These are phyloP conservation scores for Isabelozyma gotoi DNA, from an alignment of 805 yeast species.

Conservation along the genomic window DNA sequence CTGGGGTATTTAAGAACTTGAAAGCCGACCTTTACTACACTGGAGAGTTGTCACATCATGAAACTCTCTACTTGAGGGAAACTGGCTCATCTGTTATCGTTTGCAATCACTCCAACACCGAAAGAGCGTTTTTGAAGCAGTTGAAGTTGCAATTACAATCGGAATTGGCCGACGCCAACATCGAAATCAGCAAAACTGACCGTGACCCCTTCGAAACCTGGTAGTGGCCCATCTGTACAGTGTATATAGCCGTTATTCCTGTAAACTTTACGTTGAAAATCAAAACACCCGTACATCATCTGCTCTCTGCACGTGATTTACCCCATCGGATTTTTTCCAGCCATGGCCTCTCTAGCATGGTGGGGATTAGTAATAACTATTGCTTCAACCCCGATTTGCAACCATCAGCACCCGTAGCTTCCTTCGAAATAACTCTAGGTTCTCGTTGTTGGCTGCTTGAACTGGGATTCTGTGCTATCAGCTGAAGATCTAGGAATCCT, in stretches of 20 bases:
- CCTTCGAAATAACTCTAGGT: no score
- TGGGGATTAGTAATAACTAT: no score
- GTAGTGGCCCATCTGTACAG: constrained; percentile 9
- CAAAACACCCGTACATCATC: background rate
- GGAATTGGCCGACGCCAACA: constrained; percentile 44
- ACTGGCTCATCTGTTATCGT: constrained; percentile 68
- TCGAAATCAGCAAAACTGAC: constrained; percentile 57
- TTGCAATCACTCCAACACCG: constrained; percentile 91
- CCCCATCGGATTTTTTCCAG: no score
- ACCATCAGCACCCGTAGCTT: no score
- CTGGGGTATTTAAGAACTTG: constrained; percentile 64
- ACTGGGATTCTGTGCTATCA: background rate
- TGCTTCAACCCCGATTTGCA: no score
- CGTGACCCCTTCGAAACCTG: constrained; percentile 56
- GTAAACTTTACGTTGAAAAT: background rate
- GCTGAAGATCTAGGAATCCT: background rate
- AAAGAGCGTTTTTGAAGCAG: constrained; percentile 71
- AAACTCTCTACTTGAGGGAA: constrained; percentile 71
- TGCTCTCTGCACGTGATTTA: background rate
- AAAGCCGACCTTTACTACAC: constrained; percentile 74
- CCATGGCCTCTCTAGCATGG: no score
- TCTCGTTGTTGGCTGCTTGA: background rate
- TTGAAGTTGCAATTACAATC: constrained; percentile 49
- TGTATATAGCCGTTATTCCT: background rate
- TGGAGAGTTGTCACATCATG: constrained; percentile 96